A percentile compares a stretch with the other conserved stretches of the same genome.
Conservation (phyloP, 495 filamentous ascomycete genomes). For the Saxispiralis lemnorum region DNA sequence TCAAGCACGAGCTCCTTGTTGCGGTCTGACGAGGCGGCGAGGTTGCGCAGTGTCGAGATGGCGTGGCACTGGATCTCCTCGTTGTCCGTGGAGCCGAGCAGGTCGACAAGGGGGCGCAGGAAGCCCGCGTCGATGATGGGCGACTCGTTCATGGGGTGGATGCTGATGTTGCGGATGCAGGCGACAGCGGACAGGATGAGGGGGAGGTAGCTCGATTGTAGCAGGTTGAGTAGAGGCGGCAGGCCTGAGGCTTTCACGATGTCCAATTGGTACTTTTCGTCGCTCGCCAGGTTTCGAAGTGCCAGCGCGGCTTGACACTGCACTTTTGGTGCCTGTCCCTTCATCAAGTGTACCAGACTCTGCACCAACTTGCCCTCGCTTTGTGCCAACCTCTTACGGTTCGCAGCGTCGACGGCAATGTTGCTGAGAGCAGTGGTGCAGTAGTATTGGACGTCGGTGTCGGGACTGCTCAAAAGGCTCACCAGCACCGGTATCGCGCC, state of each 20-base stretch:
- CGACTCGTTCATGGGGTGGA: constrained; percentile 97
- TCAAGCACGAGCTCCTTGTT: constrained; percentile 94
- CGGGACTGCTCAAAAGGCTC: constrained; percentile 72
- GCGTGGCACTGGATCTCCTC: constrained; percentile 98
- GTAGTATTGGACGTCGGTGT: constrained; percentile 98
- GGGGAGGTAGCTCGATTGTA: constrained; percentile 87
- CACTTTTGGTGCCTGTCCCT: constrained; percentile 89
- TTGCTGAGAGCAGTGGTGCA: constrained; percentile 97
- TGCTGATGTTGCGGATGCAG: constrained; percentile 96
- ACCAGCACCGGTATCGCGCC: constrained; percentile 93
- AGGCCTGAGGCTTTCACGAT: constrained; percentile 82
- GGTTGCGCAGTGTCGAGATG: constrained; percentile 87
- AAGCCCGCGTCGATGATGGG: constrained; percentile 98
- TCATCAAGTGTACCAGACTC: constrained; percentile 87
- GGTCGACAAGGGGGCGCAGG: constrained; percentile 76
- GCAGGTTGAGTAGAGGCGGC: constrained; percentile 62
- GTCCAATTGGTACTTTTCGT: constrained; percentile 96
- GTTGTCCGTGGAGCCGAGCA: constrained; percentile 87
- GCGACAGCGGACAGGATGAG: constrained; percentile 93
- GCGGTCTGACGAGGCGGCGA: constrained; percentile 87
- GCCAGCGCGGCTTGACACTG: constrained; percentile 94
- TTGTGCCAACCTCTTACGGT: constrained; percentile 75
- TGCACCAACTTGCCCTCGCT: constrained; percentile 79
- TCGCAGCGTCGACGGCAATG: constrained; percentile 83
- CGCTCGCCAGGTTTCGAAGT: constrained; percentile 84